Base-by-base conservation (phyloP, 1,284 basidiomycete species). In the Tremellales sp. region DNA sequence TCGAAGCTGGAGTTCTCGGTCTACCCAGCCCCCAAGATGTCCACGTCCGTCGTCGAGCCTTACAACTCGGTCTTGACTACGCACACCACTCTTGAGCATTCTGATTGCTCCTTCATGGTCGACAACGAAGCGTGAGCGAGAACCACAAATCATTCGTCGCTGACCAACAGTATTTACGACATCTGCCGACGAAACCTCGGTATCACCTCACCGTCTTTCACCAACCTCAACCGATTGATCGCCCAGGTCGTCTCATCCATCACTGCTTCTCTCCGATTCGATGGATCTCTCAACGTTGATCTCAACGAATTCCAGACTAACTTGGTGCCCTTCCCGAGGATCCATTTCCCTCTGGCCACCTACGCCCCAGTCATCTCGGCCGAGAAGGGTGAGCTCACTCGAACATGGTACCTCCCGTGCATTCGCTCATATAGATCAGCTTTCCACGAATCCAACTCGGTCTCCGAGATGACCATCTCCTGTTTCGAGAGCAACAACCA, bases 41-140 rank as follows among this genome's bases (percentile, higher is more conserved):
- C 90, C 55, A 94, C 86, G 75, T 97, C 93, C 31, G 89, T 98
- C 56, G 96, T 99, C 50, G 96, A 99, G 78, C 94, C 94, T 2
- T 99, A 99, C 82, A 99, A 99, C 83, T 91, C 92, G 27, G 89
- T 99, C 51, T 80, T 98, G 57, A 98, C 96, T 45, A 99, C 96
- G 40, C 94, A 99, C 79, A 97, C 94, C 56, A 98, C 96, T 48
- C 86, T 98, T 52, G 96, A 98, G 78, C 93, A 97, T 78, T 96
- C 91, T 12, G 94, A 98, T 79, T 98, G 94, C 77, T 97, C 94
- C 48, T 97, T 96, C 82, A 94, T 96, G 91, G 92, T 96, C 61
- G 92, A 97, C 74, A 97, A 97, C 73, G 89, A 93, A 73, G 90
- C 90, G 72, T 73, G 52, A 65, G 72, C 69, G 3, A 29, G 19